Conservation (phyloP, 768 basidiomycete species). For the Naematelia aurantialba region DNA sequence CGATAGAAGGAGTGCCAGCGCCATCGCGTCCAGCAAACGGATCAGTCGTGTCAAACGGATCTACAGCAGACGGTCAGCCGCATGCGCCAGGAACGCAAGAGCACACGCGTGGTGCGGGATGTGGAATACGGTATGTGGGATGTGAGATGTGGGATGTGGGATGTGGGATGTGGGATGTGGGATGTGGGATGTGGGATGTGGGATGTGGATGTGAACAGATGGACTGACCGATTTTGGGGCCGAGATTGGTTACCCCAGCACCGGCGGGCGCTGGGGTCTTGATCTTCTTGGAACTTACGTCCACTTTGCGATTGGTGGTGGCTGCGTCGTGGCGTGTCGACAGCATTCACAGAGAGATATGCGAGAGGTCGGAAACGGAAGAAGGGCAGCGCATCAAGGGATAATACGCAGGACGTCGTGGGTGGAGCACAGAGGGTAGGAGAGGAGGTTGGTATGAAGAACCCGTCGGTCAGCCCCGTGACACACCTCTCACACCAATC, state of each 20-base stretch:
- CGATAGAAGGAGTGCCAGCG: slow-evolving; percentile 44
- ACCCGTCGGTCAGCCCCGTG: neutral
- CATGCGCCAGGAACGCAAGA: too few relatives aligned
- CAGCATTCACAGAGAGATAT: too few relatives aligned
- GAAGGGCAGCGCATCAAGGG: neutral
- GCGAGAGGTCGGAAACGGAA: neutral
- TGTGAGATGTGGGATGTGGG: too few relatives aligned
- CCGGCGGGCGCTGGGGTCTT: slow-evolving; percentile 27
- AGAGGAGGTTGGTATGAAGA: neutral
- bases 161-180: too few relatives aligned
- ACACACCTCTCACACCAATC: neutral
- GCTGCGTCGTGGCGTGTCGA: too few relatives aligned
- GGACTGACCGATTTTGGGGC: slow-evolving; percentile 39
- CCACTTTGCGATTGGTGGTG: slow-evolving; percentile 33
- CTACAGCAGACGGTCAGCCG: slow-evolving; percentile 56
- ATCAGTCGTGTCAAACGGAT: slow-evolving; percentile 93
- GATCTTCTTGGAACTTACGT: slow-evolving; percentile 41
- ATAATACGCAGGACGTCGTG: neutral
- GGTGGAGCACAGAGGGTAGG: neutral
- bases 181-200: too few relatives aligned
- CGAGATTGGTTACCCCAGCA: slow-evolving; percentile 43
- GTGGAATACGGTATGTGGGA: too few relatives aligned
- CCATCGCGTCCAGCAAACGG: slow-evolving; percentile 61
- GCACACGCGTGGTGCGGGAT: too few relatives aligned
- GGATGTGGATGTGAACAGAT: too few relatives aligned